These are phyloP conservation scores for Fusarium sublunatum DNA, from an alignment of 2,329 filamentous ascomycete species.

Conservation along the genomic window DNA sequence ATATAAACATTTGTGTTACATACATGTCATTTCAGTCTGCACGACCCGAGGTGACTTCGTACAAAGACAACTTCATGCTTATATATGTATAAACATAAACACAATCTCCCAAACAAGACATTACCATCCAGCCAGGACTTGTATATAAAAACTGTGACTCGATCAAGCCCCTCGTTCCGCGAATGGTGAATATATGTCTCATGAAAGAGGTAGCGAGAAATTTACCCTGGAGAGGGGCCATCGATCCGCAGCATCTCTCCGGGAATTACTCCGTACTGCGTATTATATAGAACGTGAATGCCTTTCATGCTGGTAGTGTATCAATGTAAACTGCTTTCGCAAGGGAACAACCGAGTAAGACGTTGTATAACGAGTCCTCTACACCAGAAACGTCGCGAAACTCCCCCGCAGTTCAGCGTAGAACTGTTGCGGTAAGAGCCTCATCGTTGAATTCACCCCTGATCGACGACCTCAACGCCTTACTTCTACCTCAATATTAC, in stretches of 20 bases:
- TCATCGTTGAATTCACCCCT: conserved; percentile 8
- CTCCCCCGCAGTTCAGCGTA: conserved; percentile 19
- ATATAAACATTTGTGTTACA: too few relatives aligned
- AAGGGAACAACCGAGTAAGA: conserved; percentile 3
- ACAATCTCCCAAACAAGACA: too few relatives aligned
- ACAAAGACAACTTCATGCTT: too few relatives aligned
- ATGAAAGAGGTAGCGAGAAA: conserved; percentile 17
- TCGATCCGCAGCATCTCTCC: conserved; percentile 40
- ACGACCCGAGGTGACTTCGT: too few relatives aligned
- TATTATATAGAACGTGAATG: conserved; percentile 34
- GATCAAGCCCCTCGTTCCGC: neutral
- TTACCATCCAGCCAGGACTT: too few relatives aligned
- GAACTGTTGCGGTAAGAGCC: conserved; percentile 1
- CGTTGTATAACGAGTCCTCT: conserved; percentile 11
- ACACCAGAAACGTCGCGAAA: conserved; percentile 6
- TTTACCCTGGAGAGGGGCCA: conserved; percentile 39
- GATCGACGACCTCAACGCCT: neutral
- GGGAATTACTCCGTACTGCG: conserved; percentile 46
- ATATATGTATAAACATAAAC: too few relatives aligned
- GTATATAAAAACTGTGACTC: neutral
- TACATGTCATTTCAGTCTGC: too few relatives aligned
- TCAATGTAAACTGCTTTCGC: conserved; percentile 9
- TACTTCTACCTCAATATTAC: neutral
- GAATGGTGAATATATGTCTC: conserved; percentile 8
- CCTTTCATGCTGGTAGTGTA: neutral